phyloP scores from a whole-genome alignment of 768 basidiomycete species.

The Tricholoma saponaceum region DNA sequence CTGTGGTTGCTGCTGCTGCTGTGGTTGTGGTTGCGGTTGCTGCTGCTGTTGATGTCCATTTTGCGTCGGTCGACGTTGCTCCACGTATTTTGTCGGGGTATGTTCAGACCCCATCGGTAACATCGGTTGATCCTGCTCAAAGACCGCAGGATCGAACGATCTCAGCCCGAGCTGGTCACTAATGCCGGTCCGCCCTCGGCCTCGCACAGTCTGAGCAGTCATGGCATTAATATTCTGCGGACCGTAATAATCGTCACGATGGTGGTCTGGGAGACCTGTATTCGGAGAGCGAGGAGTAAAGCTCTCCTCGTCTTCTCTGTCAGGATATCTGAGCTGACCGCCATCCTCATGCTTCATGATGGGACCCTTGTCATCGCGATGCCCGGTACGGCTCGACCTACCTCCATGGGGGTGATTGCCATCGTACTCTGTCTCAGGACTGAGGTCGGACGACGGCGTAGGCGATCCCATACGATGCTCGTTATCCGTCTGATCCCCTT shows the following conservation, averaged over 20 bases:
- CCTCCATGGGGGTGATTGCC: slow-evolving; percentile 30
- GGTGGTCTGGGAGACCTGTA: slow-evolving; percentile 50
- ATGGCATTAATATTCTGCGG: slow-evolving; percentile 20
- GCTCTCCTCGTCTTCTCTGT: slow-evolving; percentile 44
- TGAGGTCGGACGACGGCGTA: slow-evolving; percentile 51
- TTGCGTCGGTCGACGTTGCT: slow-evolving; percentile 18
- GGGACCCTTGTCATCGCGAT: slow-evolving; percentile 41
- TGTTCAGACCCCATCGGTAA: slow-evolving; percentile 19
- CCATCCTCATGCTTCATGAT: slow-evolving; percentile 39
- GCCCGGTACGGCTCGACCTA: slow-evolving; percentile 32
- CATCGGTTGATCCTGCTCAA: slow-evolving; percentile 34
- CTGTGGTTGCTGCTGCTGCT: slow-evolving; percentile 7
- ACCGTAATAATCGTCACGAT: slow-evolving; percentile 25
- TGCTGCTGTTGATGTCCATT: slow-evolving; percentile 1
- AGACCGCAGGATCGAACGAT: slow-evolving; percentile 53
- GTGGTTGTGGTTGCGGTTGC: not conserved
- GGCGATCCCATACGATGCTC: slow-evolving; percentile 38
- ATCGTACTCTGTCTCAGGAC: slow-evolving; percentile 36
- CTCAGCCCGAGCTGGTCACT: slow-evolving; percentile 62
- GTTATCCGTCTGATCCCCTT: slow-evolving; percentile 27
- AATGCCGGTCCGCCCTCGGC: slow-evolving; percentile 51
- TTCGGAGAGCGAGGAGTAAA: slow-evolving; percentile 71
- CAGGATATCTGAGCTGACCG: slow-evolving; percentile 27
- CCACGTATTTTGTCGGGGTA: slow-evolving; percentile 26
- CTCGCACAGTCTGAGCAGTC: slow-evolving; percentile 34